These are phyloP conservation scores for Fraxinus angustifolia DNA, from an alignment of 305 asterid genomes.

Conservation along the genomic window DNA sequence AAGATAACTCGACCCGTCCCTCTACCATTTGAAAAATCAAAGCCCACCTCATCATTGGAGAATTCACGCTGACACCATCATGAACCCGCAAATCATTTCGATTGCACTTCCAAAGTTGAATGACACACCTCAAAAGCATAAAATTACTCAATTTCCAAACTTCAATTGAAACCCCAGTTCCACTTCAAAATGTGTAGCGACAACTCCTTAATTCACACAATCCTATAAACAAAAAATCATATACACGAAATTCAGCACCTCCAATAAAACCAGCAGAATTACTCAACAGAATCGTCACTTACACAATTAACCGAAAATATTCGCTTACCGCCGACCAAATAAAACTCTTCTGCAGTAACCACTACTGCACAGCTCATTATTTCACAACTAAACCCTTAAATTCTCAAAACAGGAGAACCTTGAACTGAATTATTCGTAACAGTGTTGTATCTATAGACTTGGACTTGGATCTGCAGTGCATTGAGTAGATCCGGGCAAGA, in stretches of 20 bases:
- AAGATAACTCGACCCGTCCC: slow-evolving; percentile 20
- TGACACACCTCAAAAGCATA: slow-evolving; percentile 15
- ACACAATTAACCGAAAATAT: slow-evolving; percentile 10
- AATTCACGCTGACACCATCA: slow-evolving; percentile 14
- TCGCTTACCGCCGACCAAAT: not conserved
- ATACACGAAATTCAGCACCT: slow-evolving; percentile 27
- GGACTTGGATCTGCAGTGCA: slow-evolving; percentile 35
- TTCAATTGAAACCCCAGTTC: slow-evolving; percentile 24
- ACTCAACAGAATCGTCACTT: slow-evolving; percentile 21
- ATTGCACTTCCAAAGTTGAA: slow-evolving; percentile 15
- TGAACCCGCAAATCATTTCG: slow-evolving; percentile 16
- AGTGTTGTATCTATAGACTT: slow-evolving; percentile 34
- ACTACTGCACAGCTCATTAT: slow-evolving; percentile 22
- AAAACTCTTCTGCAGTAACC: not conserved
- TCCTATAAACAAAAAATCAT: slow-evolving; percentile 1
- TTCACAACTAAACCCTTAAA: slow-evolving; percentile 25
- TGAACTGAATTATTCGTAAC: slow-evolving; percentile 6
- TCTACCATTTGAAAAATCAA: slow-evolving; percentile 24
- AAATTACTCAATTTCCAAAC: slow-evolving; percentile 11
- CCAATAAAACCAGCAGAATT: slow-evolving; percentile 26
- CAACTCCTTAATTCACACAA: slow-evolving; percentile 25
- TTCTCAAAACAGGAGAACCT: slow-evolving; percentile 7
- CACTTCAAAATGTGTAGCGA: slow-evolving; percentile 22
- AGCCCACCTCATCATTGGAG: slow-evolving; percentile 19
- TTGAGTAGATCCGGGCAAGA: slow-evolving; percentile 29